These are phyloP conservation scores for Rhodocollybia butyracea DNA, from an alignment of 768 basidiomycete species.

Conservation along the genomic window DNA sequence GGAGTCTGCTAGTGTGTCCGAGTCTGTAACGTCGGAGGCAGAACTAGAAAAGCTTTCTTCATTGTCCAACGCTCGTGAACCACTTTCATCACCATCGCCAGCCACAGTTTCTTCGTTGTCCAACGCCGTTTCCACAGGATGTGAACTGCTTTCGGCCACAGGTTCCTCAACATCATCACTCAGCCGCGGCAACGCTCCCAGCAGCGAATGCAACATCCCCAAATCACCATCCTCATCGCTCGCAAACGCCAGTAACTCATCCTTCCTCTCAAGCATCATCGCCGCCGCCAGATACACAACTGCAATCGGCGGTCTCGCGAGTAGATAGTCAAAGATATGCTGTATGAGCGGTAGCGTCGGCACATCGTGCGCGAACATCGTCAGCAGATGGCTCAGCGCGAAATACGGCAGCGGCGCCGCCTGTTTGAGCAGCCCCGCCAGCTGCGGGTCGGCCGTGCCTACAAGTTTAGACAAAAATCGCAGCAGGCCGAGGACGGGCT, in stretches of 20 bases:
- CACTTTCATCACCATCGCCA: not conserved
- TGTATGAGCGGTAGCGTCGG: slow-evolving; percentile 88
- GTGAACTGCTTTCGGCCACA: too few species aligned
- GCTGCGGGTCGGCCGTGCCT: slow-evolving; percentile 63
- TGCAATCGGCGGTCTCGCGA: slow-evolving; percentile 77
- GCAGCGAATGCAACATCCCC: slow-evolving; percentile 76
- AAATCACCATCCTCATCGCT: slow-evolving; percentile 60
- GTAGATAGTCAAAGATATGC: slow-evolving; percentile 86
- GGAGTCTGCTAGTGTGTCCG: not conserved
- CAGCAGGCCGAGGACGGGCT: slow-evolving; percentile 80
- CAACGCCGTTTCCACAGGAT: slow-evolving; percentile 18
- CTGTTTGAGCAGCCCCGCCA: slow-evolving; percentile 67
- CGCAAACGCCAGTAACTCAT: slow-evolving; percentile 57
- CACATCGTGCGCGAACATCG: slow-evolving; percentile 89
- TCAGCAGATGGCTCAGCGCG: slow-evolving; percentile 86
- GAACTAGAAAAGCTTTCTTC: not conserved
- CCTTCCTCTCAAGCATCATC: slow-evolving; percentile 62
- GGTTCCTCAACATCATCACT: too few species aligned
- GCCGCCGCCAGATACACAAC: slow-evolving; percentile 82
- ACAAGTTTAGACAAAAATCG: slow-evolving; percentile 60
- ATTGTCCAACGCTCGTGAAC: not conserved
- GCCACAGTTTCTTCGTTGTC: not conserved
- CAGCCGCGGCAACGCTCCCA: slow-evolving; percentile 63
- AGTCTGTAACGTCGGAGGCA: not conserved
- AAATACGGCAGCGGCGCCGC: slow-evolving; percentile 83